Evolutionary conservation across 495 filamentous ascomycete genomes (phyloP).

Genomic region (Trichodelitschia bisporula): DNA sequence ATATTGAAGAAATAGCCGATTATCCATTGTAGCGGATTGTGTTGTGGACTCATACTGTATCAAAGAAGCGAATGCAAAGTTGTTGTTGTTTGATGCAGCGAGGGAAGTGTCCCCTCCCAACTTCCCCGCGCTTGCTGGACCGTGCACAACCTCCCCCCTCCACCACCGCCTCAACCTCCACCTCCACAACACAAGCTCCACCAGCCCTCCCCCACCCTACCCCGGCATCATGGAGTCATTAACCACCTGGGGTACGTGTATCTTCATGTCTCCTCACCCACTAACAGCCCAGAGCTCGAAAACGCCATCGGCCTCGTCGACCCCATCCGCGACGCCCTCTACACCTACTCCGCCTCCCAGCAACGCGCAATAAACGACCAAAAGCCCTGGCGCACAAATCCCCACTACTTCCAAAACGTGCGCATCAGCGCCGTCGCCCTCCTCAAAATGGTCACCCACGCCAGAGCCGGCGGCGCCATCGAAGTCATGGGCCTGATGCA

Average conservation of each 20-base stretch:
- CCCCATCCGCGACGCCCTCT: slow-evolving; percentile 70
- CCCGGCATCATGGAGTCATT: too few species aligned
- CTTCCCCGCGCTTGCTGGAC: too few species aligned
- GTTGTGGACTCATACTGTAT: too few species aligned
- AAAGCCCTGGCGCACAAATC: slow-evolving; percentile 65
- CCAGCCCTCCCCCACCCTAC: too few species aligned
- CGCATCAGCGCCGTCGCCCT: slow-evolving; percentile 85
- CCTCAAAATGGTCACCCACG: slow-evolving; percentile 99
- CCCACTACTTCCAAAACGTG: slow-evolving; percentile 75
- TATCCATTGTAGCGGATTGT: too few species aligned
- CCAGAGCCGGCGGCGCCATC: slow-evolving; percentile 67
- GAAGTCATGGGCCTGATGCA: slow-evolving; percentile 99
- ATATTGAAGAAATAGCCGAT: too few species aligned
- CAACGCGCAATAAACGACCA: slow-evolving; percentile 32
- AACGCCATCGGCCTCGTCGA: slow-evolving; percentile 69
- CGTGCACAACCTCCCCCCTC: too few species aligned
- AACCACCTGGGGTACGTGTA: slow-evolving; percentile 9
- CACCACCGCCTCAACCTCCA: too few species aligned
- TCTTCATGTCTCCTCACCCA: neutral
- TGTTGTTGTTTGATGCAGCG: too few species aligned
- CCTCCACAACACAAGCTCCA: too few species aligned
- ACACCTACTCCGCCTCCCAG: slow-evolving; percentile 45
- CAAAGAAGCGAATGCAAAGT: too few species aligned
- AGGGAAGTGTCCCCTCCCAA: too few species aligned
- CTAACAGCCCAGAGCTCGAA: slow-evolving; percentile 44